Evolutionary conservation across 148 eudicot species (phyloP), one percentile per base, ranked within the genome.

Genomic region (Arctostaphylos glauca): DNA sequence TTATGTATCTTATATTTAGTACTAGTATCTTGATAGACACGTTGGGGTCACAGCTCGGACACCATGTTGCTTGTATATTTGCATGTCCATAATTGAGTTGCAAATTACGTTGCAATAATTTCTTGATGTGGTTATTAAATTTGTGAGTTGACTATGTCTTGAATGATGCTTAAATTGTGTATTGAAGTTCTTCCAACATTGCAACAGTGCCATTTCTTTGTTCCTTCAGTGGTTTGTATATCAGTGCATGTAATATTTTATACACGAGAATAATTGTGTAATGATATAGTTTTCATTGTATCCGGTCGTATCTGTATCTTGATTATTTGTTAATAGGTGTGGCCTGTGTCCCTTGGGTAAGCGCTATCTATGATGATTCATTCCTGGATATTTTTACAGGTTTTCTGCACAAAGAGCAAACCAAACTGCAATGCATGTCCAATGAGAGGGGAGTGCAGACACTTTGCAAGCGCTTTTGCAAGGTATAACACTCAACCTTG

Each of bases 371-470:
- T 46, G 76, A 50, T 9, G 48, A 55, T 25, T 74, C 56, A 50
- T 56, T 67, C 38, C 54, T 41, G 71, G 38, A 85, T 75, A 52
- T 73, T 81, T 31, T 62, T 78, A 79, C 87, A 92, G 95, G 93
- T 91, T 43, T 91, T 92, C 86, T 92, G 95, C 88, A 92, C 95
- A 73, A 92, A 92, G 86, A 89, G 84, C 56, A 87, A 90, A 41
- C 95, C 95, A 66, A 92, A 92, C 72, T 92, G 95, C 67, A 92
- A 91, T 80, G 95, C 95, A 78, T 92, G 95, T 82, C 95, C 95
- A 66, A 82, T 92, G 93, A 91, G 93, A 85, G 95, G 87, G 60
- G 92, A 91, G 81, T 92, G 95, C 89, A 86, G 93, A 84, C 95
- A 92, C 86, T 92, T 91, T 62, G 95, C 95, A 15, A 92, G 95